These are phyloP conservation scores for Malus asiatica DNA, from an alignment of 306 rosid genomes.

Conservation along the genomic window DNA sequence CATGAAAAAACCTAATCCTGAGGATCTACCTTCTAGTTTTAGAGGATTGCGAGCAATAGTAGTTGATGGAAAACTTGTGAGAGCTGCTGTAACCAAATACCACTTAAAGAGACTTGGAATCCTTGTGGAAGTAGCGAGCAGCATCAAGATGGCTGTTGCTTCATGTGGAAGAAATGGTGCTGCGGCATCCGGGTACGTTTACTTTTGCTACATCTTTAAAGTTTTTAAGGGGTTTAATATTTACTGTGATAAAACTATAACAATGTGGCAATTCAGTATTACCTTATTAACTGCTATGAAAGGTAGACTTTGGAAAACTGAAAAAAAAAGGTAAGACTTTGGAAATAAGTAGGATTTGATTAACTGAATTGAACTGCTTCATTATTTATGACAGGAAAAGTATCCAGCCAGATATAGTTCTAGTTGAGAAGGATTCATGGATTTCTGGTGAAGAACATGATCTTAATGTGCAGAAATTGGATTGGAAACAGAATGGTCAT, in stretches of 20 bases:
- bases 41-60: slow-evolving; percentile 76
- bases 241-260: background rate
- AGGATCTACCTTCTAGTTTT: slow-evolving; percentile 74
- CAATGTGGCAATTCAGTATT: background rate
- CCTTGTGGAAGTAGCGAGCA: slow-evolving; percentile 48
- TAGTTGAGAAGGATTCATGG: slow-evolving; percentile 89
- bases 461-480: slow-evolving; percentile 38
- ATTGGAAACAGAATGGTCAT: slow-evolving; percentile 67
- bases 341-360: background rate
- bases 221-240: background rate
- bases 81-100: slow-evolving; percentile 90
- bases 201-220: background rate
- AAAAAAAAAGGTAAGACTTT: background rate
- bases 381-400: slow-evolving; percentile 43
- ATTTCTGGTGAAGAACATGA: slow-evolving; percentile 57
- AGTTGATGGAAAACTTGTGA: slow-evolving; percentile 83
- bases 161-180: slow-evolving; percentile 61
- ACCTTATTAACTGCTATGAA: background rate
- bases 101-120: slow-evolving; percentile 94
- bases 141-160: slow-evolving; percentile 50
- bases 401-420: slow-evolving; percentile 62
- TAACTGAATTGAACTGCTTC: slow-evolving; percentile 10
- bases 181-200: slow-evolving; percentile 45
- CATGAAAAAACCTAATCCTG: slow-evolving; percentile 55
- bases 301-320: background rate